Base-by-base conservation (phyloP, 345 rosid species). In the Hibiscus syriacus region DNA sequence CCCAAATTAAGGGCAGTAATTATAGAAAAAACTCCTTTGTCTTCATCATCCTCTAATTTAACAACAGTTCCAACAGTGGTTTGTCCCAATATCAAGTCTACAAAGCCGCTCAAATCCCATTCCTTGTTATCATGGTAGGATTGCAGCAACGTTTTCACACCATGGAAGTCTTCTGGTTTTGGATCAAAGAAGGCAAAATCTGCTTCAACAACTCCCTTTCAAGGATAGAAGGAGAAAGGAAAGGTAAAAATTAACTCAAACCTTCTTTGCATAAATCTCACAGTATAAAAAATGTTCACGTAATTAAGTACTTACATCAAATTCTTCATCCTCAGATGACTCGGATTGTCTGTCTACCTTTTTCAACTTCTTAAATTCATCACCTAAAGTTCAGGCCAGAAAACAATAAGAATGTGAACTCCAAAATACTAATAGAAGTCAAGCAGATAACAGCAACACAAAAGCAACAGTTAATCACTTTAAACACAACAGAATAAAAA, bases 171-270 rank as follows among this genome's bases (percentile, higher is more conserved):
- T 8, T 81, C 78, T 0, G 81, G 69, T 81, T 91, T 94, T 0
- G 96, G 97, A 80, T 91, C 99, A 77, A 87, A 86, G 82, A 94
- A 94, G 22, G 81, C 92, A 72, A 94, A 91, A 75, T 94, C 99
- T 11, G 92, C 92, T 83, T 94, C 93, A 5, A 91, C 87, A 68
- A 67, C 81, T 68, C 79, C 93, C 96, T 94, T 53, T 61, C 14
- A 69, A 78, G 68, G 53, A 66, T 27, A 38, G 69, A 74, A 16
- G 17, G 4, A 68, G 48, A 39, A 25, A 14, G 22, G 43, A 16
- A 6, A 5, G 39, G 32, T 39, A 25, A 16, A 49, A 22, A 54
- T 23, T 36, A 3, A 36, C 43, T 39, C 53, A 58, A 46, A 49
- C 38, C 69, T 23, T 29, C 5, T 23, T 14, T 2, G 32, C 13